Percentiles rank a stretch among this genome's conserved stretches.
phyloP scores from a whole-genome alignment of 305 asterid species.

The Rubia peregrina region DNA sequence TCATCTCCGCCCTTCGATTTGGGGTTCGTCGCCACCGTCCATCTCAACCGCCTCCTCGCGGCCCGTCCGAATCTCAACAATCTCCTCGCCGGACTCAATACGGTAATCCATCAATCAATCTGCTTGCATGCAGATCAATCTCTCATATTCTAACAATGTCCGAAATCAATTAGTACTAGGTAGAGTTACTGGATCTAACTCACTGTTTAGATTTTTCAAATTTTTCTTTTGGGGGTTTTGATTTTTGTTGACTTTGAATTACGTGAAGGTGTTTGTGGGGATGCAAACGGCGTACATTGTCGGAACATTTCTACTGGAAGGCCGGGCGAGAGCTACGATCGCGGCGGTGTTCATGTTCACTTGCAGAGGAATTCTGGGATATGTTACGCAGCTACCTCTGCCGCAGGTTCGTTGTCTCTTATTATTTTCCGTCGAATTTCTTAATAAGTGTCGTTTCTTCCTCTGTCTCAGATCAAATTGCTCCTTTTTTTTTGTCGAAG shows the following conservation, averaged over 20 bases:
- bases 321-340: constrained; percentile 72
- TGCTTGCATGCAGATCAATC: too few species aligned
- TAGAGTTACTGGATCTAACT: background rate
- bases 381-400: constrained; percentile 78
- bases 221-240: background rate
- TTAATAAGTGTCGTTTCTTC: background rate
- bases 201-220: background rate
- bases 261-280: constrained; percentile 55
- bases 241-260: background rate
- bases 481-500: too few species aligned
- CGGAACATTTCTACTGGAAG: constrained; percentile 80
- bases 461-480: too few species aligned
- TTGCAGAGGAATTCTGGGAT: constrained; percentile 85
- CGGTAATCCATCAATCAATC: constrained; percentile 34
- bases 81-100: constrained; percentile 75
- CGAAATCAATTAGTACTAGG: too few species aligned
- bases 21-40: constrained; percentile 61
- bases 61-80: constrained; percentile 62
- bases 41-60: constrained; percentile 59
- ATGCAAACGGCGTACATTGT: constrained; percentile 78
- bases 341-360: constrained; percentile 91
- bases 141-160: too few species aligned
- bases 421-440: background rate
- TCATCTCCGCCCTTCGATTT: constrained; percentile 74
- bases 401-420: constrained; percentile 45